Evolutionary conservation across 805 yeast species (phyloP).

Genomic region (Yamadazyma akitaensis): DNA sequence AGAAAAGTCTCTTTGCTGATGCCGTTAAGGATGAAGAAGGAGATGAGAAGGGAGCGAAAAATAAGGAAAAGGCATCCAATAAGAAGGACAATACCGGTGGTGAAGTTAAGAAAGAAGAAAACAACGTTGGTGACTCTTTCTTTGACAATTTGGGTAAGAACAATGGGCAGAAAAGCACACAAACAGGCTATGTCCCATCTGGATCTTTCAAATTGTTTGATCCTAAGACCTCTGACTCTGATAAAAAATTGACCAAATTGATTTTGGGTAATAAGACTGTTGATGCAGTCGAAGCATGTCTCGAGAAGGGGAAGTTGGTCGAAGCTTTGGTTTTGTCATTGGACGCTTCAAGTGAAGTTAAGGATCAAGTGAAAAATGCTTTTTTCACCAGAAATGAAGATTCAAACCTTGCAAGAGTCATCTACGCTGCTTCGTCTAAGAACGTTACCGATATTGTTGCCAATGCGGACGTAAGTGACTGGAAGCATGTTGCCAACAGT

Average conservation of each 20-base stretch:
- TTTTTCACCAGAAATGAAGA: conserved; percentile 60
- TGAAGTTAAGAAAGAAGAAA: conserved; percentile 17
- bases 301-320: conserved; percentile 57
- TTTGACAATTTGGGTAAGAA: conserved; percentile 36
- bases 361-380: conserved; percentile 65
- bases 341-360: conserved; percentile 56
- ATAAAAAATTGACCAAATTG: conserved; percentile 34
- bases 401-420: conserved; percentile 65
- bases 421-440: conserved; percentile 59
- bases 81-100: conserved; percentile 9
- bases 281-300: conserved; percentile 64
- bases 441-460: conserved; percentile 67
- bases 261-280: conserved; percentile 61
- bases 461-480: conserved; percentile 71
- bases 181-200: conserved; percentile 39
- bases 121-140: conserved; percentile 16
- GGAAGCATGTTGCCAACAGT: conserved; percentile 80
- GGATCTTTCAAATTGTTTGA: conserved; percentile 49
- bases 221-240: conserved; percentile 34
- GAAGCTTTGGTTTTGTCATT: conserved; percentile 85
- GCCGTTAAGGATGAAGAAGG: conserved; percentile 18
- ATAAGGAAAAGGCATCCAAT: conserved; percentile 6
- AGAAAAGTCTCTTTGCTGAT: conserved; percentile 43
- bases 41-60: conserved; percentile 7
- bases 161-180: conserved; percentile 7